These are phyloP conservation scores for Acanthochlamys bracteata DNA, from an alignment of 106 monocot species.

Conservation along the genomic window DNA sequence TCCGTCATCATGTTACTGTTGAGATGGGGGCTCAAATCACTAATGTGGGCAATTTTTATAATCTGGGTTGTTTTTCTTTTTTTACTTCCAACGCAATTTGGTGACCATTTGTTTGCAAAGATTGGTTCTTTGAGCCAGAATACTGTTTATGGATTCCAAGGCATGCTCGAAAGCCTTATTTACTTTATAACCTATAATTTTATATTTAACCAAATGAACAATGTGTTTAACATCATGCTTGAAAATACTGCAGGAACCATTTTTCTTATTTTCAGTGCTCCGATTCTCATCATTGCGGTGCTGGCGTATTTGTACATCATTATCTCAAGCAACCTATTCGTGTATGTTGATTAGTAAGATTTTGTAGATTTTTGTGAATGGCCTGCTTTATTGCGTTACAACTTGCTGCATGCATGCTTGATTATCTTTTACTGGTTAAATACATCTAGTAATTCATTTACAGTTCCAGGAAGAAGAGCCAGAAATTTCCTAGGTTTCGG, in stretches of 20 bases:
- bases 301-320: slow-evolving; percentile 55
- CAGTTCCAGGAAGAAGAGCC: slow-evolving; percentile 35
- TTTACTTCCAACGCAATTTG: slow-evolving; percentile 23
- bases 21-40: slow-evolving; percentile 33
- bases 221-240: too few relatives aligned
- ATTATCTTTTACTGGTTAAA: background rate
- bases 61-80: slow-evolving; percentile 45
- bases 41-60: slow-evolving; percentile 57
- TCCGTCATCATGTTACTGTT: slow-evolving; percentile 12
- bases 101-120: background rate
- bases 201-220: too few relatives aligned
- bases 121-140: slow-evolving; percentile 8
- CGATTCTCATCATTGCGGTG: slow-evolving; percentile 51
- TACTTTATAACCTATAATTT: too few relatives aligned
- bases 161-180: slow-evolving; percentile 5
- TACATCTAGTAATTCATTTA: slow-evolving; percentile 1
- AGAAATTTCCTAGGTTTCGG: slow-evolving; percentile 38
- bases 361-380: background rate
- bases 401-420: background rate
- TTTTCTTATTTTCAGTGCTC: slow-evolving; percentile 51
- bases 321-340: too few relatives aligned
- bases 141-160: slow-evolving; percentile 49
- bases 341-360: too few relatives aligned
- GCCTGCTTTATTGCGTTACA: background rate
- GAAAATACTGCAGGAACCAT: slow-evolving; percentile 42